Conservation (phyloP, 1,139 yeast genomes). For the Blastobotrys aristatus region DNA sequence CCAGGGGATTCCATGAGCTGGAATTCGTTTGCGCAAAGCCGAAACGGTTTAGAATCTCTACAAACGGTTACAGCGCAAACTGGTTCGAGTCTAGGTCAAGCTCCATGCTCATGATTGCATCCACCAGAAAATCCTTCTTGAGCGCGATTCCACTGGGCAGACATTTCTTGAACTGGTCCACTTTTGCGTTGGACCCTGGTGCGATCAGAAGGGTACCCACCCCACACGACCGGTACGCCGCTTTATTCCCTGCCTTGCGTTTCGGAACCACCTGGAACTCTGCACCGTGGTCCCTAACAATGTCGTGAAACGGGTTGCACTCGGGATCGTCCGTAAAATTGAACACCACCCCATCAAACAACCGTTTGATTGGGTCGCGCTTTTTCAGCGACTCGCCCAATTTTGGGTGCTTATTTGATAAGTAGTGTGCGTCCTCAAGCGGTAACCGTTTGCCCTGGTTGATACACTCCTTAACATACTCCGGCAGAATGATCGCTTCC, state of each 20-base stretch:
- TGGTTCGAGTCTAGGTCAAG: too few relatives aligned
- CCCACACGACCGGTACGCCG: neutral
- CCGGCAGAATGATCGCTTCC: conserved; percentile 37
- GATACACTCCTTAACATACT: conserved; percentile 30
- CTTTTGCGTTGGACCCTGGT: neutral
- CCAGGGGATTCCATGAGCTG: too few relatives aligned
- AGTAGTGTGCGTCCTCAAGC: conserved; percentile 30
- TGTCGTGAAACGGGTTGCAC: conserved; percentile 3
- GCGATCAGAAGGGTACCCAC: conserved; percentile 1
- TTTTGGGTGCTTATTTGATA: conserved; percentile 21
- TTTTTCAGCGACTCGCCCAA: conserved; percentile 5
- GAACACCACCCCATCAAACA: conserved; percentile 39
- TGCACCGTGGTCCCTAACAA: conserved; percentile 7
- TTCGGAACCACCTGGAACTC: neutral
- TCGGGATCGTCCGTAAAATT: conserved; percentile 32
- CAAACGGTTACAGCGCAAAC: too few relatives aligned
- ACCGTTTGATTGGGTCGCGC: conserved; percentile 22
- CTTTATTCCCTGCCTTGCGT: neutral
- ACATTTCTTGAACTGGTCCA: neutral
- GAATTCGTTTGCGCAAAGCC: too few relatives aligned
- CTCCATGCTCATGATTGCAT: neutral
- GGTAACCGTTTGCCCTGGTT: conserved; percentile 14
- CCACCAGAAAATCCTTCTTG: conserved; percentile 6
- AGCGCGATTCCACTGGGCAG: neutral
- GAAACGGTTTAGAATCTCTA: too few relatives aligned